Evolutionary conservation across 2,329 filamentous ascomycete genomes (phyloP).

Genomic region (Fonsecaea pedrosoi): DNA sequence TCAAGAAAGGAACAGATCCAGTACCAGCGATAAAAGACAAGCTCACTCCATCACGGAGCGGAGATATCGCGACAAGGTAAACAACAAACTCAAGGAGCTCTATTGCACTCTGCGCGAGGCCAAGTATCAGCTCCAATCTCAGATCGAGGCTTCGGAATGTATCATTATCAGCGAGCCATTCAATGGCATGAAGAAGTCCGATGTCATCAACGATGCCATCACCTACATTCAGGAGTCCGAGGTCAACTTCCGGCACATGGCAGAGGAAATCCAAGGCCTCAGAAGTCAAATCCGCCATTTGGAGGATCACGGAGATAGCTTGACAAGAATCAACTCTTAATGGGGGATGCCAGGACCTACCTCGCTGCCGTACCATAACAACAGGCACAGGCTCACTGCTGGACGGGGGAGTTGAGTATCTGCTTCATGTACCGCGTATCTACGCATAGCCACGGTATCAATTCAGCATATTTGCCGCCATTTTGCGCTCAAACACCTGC

Average conservation of each 20-base stretch:
- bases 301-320: not conserved
- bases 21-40: not conserved
- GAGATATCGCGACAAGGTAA: conserved; percentile 1
- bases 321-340: not conserved
- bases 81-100: not conserved
- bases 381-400: too few species aligned
- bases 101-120: not conserved
- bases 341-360: too few species aligned
- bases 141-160: not conserved
- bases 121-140: not conserved
- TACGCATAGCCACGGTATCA: too few species aligned
- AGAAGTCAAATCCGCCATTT: not conserved
- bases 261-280: not conserved
- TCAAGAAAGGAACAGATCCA: not conserved
- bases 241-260: conserved; percentile 2
- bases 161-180: not conserved
- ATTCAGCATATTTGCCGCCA: too few species aligned
- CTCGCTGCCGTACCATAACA: too few species aligned
- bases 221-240: conserved; percentile 3
- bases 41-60: not conserved
- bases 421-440: too few species aligned
- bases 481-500: too few species aligned
- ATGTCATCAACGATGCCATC: conserved; percentile 1
- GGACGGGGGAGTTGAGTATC: too few species aligned
- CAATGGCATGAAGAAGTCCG: not conserved